Evolutionary conservation across 2,329 filamentous ascomycete genomes (phyloP).

Genomic region (Fusarium chlamydosporum): DNA sequence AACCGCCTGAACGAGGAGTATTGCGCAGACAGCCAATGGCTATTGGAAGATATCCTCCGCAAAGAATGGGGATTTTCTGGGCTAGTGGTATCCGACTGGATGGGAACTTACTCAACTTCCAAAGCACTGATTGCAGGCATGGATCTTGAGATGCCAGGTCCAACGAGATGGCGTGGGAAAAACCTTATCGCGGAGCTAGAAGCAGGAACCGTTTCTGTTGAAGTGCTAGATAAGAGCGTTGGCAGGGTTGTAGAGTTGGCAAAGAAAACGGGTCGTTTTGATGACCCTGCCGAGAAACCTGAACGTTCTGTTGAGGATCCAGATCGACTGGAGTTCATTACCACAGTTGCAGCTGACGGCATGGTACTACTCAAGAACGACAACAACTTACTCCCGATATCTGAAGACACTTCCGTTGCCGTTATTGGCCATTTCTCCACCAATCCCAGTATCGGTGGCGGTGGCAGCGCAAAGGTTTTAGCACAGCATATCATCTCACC

Average conservation of each 20-base stretch:
- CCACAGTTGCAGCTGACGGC: neutral
- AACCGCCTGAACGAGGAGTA: slow-evolving; percentile 12
- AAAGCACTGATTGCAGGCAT: slow-evolving; percentile 1
- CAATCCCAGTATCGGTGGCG: slow-evolving; percentile 1
- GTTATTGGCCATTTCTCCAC: slow-evolving; percentile 2
- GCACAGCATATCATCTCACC: slow-evolving; percentile 20
- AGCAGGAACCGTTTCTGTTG: neutral
- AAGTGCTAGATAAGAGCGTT: neutral
- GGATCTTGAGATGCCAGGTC: slow-evolving; percentile 22
- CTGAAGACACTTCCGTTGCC: neutral
- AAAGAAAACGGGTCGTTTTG: neutral
- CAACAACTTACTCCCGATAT: neutral
- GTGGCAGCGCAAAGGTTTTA: slow-evolving; percentile 14
- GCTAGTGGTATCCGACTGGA: slow-evolving; percentile 11
- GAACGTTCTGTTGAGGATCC: slow-evolving; percentile 4
- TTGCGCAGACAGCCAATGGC: neutral
- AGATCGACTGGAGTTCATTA: neutral
- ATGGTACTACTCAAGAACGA: slow-evolving; percentile 19
- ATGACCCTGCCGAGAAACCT: neutral
- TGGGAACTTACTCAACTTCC: slow-evolving; percentile 21
- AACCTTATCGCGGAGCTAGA: neutral
- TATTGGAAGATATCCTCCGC: neutral
- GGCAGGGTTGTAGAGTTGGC: neutral
- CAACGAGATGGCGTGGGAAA: neutral
- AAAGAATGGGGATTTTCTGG: slow-evolving; percentile 11